Evolutionary conservation across 257 asterid species (phyloP).

Genomic region (Striga asiatica): DNA sequence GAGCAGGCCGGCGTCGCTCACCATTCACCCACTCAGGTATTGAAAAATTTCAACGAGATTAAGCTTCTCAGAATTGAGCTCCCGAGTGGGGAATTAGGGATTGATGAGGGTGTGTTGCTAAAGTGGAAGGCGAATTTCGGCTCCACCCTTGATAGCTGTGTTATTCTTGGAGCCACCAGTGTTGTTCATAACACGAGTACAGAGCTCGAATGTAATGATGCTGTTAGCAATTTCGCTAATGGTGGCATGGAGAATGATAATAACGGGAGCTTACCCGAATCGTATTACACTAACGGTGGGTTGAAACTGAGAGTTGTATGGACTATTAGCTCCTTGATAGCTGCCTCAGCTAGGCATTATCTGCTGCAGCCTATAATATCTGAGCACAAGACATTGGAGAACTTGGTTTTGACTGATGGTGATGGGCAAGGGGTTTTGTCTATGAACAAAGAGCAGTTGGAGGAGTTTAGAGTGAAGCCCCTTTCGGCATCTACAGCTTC

Average conservation of each 20-base stretch:
- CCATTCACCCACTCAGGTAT: constrained; percentile 66
- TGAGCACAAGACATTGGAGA: constrained; percentile 57
- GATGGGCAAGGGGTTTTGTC: constrained; percentile 67
- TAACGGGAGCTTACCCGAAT: constrained; percentile 58
- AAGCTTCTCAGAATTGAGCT: constrained; percentile 47
- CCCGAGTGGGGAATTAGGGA: constrained; percentile 60
- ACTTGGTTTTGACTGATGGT: constrained; percentile 41
- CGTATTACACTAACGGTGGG: constrained; percentile 68
- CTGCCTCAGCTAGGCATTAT: constrained; percentile 73
- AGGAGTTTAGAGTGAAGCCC: constrained; percentile 71
- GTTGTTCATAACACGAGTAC: constrained; percentile 19
- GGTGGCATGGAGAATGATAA: constrained; percentile 28
- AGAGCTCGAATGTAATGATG: neutral
- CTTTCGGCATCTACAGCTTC: constrained; percentile 56
- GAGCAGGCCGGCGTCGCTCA: constrained; percentile 43
- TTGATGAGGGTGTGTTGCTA: constrained; percentile 56
- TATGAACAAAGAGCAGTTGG: constrained; percentile 60
- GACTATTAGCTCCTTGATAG: constrained; percentile 71
- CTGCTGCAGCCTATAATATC: constrained; percentile 60
- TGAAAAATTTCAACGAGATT: constrained; percentile 59
- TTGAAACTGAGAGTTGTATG: constrained; percentile 61
- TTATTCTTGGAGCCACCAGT: constrained; percentile 67
- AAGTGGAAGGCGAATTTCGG: constrained; percentile 76
- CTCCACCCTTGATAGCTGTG: constrained; percentile 62
- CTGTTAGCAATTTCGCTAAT: neutral